A percentile compares a stretch with the other conserved stretches of the same genome.
These are phyloP conservation scores for Termitomyces eurrhizus DNA, from an alignment of 768 basidiomycete species.

Conservation along the genomic window DNA sequence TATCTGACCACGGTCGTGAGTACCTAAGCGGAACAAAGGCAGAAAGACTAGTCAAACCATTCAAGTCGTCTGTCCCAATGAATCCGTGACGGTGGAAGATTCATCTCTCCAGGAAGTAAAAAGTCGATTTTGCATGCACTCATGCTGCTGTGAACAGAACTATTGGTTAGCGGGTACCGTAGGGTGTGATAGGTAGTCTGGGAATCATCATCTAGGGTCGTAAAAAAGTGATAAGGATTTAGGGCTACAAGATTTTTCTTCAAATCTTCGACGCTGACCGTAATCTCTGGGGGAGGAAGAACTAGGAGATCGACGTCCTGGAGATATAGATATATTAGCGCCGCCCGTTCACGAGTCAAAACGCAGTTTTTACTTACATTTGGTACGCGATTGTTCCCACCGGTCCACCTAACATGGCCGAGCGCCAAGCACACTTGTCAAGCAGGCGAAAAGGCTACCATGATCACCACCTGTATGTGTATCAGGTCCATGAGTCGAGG, in stretches of 20 bases:
- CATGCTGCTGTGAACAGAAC: conserved; percentile 14
- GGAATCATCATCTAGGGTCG: conserved; percentile 30
- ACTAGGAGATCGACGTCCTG: conserved; percentile 34
- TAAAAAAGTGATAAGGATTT: conserved; percentile 31
- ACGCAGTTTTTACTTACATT: conserved; percentile 22
- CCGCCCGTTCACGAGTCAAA: not conserved
- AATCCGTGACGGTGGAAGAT: conserved; percentile 24
- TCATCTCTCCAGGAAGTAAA: conserved; percentile 35
- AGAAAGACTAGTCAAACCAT: conserved; percentile 8
- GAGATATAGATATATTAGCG: not conserved
- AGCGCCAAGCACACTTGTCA: conserved; percentile 18
- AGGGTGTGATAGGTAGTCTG: conserved; percentile 34
- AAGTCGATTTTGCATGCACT: conserved; percentile 40
- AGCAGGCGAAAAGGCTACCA: conserved; percentile 29
- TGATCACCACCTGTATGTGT: conserved; percentile 20
- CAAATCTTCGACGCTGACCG: conserved; percentile 24
- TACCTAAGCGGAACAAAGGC: conserved; percentile 2
- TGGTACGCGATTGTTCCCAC: conserved; percentile 32
- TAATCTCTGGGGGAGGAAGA: conserved; percentile 14
- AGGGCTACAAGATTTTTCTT: conserved; percentile 28
- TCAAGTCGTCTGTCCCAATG: conserved; percentile 17
- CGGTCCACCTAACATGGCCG: conserved; percentile 35
- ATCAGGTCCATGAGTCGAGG: conserved; percentile 10
- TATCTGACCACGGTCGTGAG: conserved; percentile 16
- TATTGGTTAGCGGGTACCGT: conserved; percentile 27